Base-by-base conservation (phyloP, 1,284 basidiomycete species). In the Ceratobasidium papillatum region DNA sequence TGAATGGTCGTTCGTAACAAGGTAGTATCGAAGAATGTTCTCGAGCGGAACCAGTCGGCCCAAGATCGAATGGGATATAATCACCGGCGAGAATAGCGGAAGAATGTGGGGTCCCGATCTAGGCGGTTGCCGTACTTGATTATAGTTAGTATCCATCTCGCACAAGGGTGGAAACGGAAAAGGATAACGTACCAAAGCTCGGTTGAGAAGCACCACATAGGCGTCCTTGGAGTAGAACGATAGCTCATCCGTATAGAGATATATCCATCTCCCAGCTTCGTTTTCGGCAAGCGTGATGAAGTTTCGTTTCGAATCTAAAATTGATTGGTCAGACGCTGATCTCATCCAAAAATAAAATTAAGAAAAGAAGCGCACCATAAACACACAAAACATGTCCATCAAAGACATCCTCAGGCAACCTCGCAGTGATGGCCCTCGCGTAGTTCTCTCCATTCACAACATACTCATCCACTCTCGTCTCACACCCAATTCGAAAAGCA, bases 241-340 rank as follows among this genome's bases (percentile, higher is more conserved):
- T 2, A 52, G 5, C 4, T 52, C 19, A 8, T 25, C 27, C 2
- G 51, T 27, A 22, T 27, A 30, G 3, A 27, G n/a, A 30, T 52
- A 52, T 30, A 27, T 52, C 51, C 51, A 52, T 30, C 14, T 30
- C 7, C 51, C 51, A 27, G 51, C 51, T 19, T 27, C 27, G 27
- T 52, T 52, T 17, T 52, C 51, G 51, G 51, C 51, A 3, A 52
- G 51, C 27, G 27, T 3, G 8, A 52, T 17, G 19, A 52, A 52
- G 51, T 52, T 52, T 27, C 51, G 51, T 30, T 52, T 52, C n/a
- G 51, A 52, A 52, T 52, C 51, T 52, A 52, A 30, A 27, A 27
- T 11, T 30, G 8, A 19, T 3, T 8, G 2, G n/a, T 52, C 5
- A 7, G 27, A 8, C 14, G 7, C 19, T 25, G 7, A 52, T 4